Evolutionary conservation across 148 eudicot species (phyloP), one percentile per base, ranked within the genome.

Genomic region (Chenopodium album): DNA sequence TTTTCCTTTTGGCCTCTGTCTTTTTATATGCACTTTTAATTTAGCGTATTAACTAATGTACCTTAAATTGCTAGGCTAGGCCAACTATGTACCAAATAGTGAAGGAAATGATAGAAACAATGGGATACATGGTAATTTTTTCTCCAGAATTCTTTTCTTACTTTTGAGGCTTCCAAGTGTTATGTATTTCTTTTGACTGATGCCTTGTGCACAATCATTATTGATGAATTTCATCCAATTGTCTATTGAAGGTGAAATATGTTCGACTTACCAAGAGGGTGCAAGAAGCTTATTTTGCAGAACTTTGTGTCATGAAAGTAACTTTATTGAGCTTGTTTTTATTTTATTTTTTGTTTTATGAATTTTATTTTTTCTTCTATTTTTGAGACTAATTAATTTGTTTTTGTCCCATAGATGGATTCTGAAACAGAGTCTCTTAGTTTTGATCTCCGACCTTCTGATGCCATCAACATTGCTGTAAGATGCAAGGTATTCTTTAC

Each of bases 401-500:
- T 60, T 1, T 73, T 74, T 12, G 32, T 72, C 37, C 85, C 50
- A 63, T 79, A 94, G 99, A 66, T 86, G 90, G 95, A 78, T 80
- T 86, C 89, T 84, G 93, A 96, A 81, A 85, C 87, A 37, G 91
- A 89, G 75, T 80, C 81, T 79, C 76, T 91, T 76, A 84, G 90
- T 84, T 91, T 96, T 86, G 98, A 92, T 79, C 88, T 96, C 80
- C 91, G 98, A 29, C 99, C 99, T 71, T 94, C 99, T 17, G 98
- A 96, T 86, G 97, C 99, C 83, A 92, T 96, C 76, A 94, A 94
- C 81, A 92, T 96, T 85, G 99, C 98, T 77, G 94, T 92, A 48
- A 90, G 94, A 87, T 91, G 98, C 92, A 87, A 96, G 98, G 99
- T 96, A 90, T 78, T 60, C 34, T 13, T 74, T 72, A 78, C 13